These are phyloP conservation scores for Mycena haematopus DNA, from an alignment of 768 basidiomycete genomes.

Conservation along the genomic window DNA sequence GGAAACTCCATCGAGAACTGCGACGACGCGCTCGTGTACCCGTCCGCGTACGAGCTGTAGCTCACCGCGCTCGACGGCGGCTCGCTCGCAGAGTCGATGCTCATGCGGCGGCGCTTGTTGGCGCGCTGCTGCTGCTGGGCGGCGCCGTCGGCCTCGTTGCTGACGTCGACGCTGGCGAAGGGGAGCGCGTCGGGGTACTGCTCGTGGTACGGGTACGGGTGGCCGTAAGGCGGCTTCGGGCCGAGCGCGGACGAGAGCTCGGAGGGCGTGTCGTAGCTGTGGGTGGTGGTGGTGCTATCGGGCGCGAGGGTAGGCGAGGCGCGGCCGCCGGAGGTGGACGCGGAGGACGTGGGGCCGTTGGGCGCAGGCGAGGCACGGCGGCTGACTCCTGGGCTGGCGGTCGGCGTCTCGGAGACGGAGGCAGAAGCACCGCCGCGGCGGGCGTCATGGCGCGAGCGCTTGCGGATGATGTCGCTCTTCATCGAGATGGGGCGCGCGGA, in stretches of 20 bases:
- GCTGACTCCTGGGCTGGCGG: constrained; percentile 76
- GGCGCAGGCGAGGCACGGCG: constrained; percentile 72
- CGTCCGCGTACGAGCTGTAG: constrained; percentile 65
- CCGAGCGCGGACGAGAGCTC: constrained; percentile 59
- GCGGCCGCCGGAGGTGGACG: constrained; percentile 63
- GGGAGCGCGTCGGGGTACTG: constrained; percentile 58
- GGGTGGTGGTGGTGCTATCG: constrained; percentile 64
- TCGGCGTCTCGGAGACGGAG: constrained; percentile 65
- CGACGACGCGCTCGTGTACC: constrained; percentile 54
- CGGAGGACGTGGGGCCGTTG: constrained; percentile 68
- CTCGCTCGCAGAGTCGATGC: constrained; percentile 57
- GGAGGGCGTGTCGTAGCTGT: constrained; percentile 53
- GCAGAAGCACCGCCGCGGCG: constrained; percentile 55
- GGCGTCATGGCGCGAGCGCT: constrained; percentile 83
- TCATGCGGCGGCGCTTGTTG: constrained; percentile 77
- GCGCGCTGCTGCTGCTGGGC: constrained; percentile 43
- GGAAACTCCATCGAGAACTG: constrained; percentile 60
- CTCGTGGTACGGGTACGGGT: constrained; percentile 39
- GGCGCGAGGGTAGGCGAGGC: constrained; percentile 72
- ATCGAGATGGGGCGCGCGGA: constrained; percentile 87
- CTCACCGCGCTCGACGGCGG: constrained; percentile 70
- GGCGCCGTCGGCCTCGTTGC: constrained; percentile 53
- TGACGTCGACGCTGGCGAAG: constrained; percentile 53
- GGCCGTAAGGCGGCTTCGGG: constrained; percentile 32
- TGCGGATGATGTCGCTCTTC: constrained; percentile 91